A percentile compares a stretch with the other conserved stretches of the same genome.
Conservation (phyloP, 2,329 filamentous ascomycete genomes). For the Blumeriella jaapii region DNA sequence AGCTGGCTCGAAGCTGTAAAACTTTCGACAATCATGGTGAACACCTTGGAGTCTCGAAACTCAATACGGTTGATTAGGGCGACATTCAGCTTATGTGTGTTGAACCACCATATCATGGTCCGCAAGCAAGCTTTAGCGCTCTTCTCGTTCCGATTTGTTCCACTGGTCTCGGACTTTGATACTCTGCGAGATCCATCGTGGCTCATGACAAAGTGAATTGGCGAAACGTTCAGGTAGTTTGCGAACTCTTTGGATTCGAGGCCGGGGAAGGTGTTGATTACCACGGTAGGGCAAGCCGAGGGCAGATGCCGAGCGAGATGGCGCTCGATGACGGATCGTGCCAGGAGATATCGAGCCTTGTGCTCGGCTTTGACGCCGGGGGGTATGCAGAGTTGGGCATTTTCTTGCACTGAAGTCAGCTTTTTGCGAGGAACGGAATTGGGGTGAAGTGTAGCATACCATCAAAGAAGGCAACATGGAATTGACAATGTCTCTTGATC, state of each 20-base stretch:
- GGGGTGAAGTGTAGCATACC: conserved; percentile 10
- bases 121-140: conserved; percentile 24
- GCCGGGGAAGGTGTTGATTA: conserved; percentile 34
- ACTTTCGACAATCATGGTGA: conserved; percentile 36
- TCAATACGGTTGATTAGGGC: conserved; percentile 53
- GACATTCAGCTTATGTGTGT: conserved; percentile 45
- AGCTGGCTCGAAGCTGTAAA: conserved; percentile 14
- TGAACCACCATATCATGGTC: conserved; percentile 42
- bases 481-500: conserved; percentile 52
- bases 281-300: conserved; percentile 17
- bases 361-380: conserved; percentile 25
- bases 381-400: conserved; percentile 45
- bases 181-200: conserved; percentile 42
- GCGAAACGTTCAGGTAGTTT: conserved; percentile 40
- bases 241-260: conserved; percentile 38
- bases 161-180: conserved; percentile 1
- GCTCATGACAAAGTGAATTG: conserved; percentile 56
- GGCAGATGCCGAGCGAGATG: conserved; percentile 35
- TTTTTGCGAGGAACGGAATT: background rate
- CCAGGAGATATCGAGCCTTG: conserved; percentile 40
- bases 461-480: conserved; percentile 58
- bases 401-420: conserved; percentile 24
- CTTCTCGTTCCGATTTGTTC: conserved; percentile 6
- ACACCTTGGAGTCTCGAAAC: conserved; percentile 41
- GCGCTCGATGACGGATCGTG: conserved; percentile 50